These are phyloP conservation scores for Sanghuangporus sanghuang DNA, from an alignment of 1,284 basidiomycete genomes.

Conservation along the genomic window DNA sequence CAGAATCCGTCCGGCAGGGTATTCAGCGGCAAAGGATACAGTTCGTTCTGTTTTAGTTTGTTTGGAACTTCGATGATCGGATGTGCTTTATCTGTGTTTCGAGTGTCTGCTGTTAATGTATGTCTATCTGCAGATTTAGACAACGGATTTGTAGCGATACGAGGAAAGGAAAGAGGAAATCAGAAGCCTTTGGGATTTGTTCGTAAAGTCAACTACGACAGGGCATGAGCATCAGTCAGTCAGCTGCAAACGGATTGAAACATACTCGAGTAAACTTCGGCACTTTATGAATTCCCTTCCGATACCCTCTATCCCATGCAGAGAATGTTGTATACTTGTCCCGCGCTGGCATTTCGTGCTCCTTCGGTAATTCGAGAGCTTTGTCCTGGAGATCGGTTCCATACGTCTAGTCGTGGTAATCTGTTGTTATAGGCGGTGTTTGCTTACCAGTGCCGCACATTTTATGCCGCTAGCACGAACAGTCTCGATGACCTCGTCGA, in stretches of 20 bases:
- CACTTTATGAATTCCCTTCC: constrained; percentile 95
- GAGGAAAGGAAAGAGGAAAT: constrained; percentile 19
- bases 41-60: constrained; percentile 62
- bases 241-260: constrained; percentile 15
- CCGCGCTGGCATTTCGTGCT: constrained; percentile 79
- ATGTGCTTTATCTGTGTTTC: not conserved
- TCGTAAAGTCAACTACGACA: constrained; percentile 66
- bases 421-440: not conserved
- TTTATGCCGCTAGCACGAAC: constrained; percentile 78
- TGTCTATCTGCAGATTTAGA: constrained; percentile 9
- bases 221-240: constrained; percentile 8
- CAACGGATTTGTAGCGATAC: constrained; percentile 18
- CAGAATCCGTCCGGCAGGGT: constrained; percentile 51
- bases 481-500: constrained; percentile 90
- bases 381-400: constrained; percentile 37
- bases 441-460: constrained; percentile 67
- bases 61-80: not conserved
- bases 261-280: constrained; percentile 90
- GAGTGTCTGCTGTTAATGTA: not conserved
- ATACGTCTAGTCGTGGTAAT: constrained; percentile 4
- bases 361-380: constrained; percentile 79
- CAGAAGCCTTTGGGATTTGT: constrained; percentile 89
- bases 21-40: constrained; percentile 69
- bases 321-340: constrained; percentile 97
- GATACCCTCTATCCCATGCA: constrained; percentile 65